Evolutionary conservation across 2,329 filamentous ascomycete species (phyloP).

Genomic region (Aspergillus arachidicola): DNA sequence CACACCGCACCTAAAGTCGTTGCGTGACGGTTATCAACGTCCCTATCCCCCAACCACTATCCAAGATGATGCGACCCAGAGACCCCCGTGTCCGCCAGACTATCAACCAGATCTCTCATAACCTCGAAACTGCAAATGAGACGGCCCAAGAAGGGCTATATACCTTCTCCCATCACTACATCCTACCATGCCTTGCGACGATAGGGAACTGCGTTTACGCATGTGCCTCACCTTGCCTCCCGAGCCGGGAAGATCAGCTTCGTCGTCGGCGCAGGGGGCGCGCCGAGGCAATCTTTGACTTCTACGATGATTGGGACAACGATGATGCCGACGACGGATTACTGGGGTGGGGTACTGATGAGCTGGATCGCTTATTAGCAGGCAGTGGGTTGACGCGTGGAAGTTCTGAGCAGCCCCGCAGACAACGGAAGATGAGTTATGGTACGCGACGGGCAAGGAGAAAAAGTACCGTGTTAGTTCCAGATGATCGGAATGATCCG

Average conservation of each 20-base stretch:
- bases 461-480: constrained; percentile 57
- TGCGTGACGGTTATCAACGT: constrained; percentile 37
- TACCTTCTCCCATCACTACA: constrained; percentile 82
- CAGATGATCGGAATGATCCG: constrained; percentile 65
- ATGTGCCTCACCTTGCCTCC: constrained; percentile 69
- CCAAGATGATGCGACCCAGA: constrained; percentile 60
- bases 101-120: constrained; percentile 89
- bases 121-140: constrained; percentile 86
- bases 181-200: constrained; percentile 76
- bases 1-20: constrained; percentile 15
- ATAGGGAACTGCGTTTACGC: constrained; percentile 66
- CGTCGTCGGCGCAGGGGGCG: constrained; percentile 67
- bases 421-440: constrained; percentile 87
- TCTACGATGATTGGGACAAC: constrained; percentile 95
- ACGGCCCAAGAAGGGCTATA: constrained; percentile 90
- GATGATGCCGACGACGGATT: constrained; percentile 62
- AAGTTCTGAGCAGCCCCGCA: constrained; percentile 64
- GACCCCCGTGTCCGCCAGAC: constrained; percentile 91
- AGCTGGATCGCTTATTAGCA: constrained; percentile 80
- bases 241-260: constrained; percentile 72
- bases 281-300: constrained; percentile 89
- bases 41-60: constrained; percentile 17
- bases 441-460: constrained; percentile 66
- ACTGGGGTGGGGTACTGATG: constrained; percentile 78
- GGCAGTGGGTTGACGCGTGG: constrained; percentile 56